Evolutionary conservation across 805 yeast genomes (phyloP).

Genomic region (Yarrowia keelungensis): DNA sequence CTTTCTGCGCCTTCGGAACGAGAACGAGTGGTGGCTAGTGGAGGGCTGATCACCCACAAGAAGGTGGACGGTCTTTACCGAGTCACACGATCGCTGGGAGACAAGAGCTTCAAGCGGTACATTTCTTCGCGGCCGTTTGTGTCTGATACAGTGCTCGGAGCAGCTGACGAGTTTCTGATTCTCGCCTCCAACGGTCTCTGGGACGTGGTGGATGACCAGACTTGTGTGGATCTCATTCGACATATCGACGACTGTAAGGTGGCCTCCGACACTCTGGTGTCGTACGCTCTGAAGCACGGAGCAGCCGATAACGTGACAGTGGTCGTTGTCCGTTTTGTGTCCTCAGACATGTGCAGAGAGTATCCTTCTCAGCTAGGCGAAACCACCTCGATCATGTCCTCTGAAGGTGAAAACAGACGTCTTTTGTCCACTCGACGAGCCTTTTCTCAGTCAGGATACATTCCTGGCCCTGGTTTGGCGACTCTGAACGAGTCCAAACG

Average conservation of each 20-base stretch:
- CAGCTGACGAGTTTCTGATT: slow-evolving; percentile 71
- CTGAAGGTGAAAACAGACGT: slow-evolving; percentile 9
- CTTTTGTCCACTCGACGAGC: slow-evolving; percentile 17
- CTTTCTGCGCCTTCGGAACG: slow-evolving; percentile 21
- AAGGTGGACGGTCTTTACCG: slow-evolving; percentile 81
- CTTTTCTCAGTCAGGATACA: slow-evolving; percentile 32
- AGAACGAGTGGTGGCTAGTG: slow-evolving; percentile 34
- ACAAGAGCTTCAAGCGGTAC: slow-evolving; percentile 72
- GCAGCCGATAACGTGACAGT: slow-evolving; percentile 44
- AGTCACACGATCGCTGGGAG: slow-evolving; percentile 84
- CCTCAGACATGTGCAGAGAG: slow-evolving; percentile 31
- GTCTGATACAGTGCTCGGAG: slow-evolving; percentile 62
- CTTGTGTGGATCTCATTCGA: slow-evolving; percentile 67
- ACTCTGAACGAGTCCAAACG: slow-evolving; percentile 26
- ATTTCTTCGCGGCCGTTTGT: slow-evolving; percentile 78
- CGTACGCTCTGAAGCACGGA: slow-evolving; percentile 26
- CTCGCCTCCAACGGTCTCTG: slow-evolving; percentile 90
- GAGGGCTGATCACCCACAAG: slow-evolving; percentile 34
- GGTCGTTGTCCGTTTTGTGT: slow-evolving; percentile 40
- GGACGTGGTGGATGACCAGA: slow-evolving; percentile 80
- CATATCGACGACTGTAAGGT: slow-evolving; percentile 43
- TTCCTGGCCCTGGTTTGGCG: slow-evolving; percentile 26
- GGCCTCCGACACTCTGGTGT: slow-evolving; percentile 39
- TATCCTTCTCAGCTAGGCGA: slow-evolving; percentile 10
- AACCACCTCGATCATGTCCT: background rate